Evolutionary conservation across 2,329 filamentous ascomycete species (phyloP).

Genomic region (Claviceps sorghi): DNA sequence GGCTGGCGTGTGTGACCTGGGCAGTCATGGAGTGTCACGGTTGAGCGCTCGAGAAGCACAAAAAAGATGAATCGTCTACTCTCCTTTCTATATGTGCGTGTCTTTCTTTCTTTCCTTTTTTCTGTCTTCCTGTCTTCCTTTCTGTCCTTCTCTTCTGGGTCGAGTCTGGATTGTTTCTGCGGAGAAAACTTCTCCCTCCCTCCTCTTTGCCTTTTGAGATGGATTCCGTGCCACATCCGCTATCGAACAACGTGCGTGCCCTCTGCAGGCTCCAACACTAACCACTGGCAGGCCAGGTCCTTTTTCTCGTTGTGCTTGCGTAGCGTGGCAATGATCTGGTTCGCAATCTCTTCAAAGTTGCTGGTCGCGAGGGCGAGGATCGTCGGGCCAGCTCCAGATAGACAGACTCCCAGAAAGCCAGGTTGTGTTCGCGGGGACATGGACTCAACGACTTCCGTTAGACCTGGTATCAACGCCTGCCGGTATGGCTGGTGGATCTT

Average conservation of each 20-base stretch:
- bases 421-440: conserved; percentile 79
- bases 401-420: conserved; percentile 81
- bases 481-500: conserved; percentile 96
- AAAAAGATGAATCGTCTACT: too few species aligned
- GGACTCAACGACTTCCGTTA: conserved; percentile 78
- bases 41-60: too few species aligned
- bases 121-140: too few species aligned
- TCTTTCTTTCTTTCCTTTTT: too few species aligned
- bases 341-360: conserved; percentile 77
- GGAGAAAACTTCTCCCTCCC: too few species aligned
- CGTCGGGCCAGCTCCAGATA: conserved; percentile 88
- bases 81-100: too few species aligned
- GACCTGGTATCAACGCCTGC: conserved; percentile 75
- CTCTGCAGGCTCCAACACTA: conserved; percentile 74
- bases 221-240: background rate
- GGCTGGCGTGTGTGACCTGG: too few species aligned
- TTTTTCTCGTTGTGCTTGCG: conserved; percentile 40
- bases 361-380: conserved; percentile 84
- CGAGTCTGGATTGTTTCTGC: too few species aligned
- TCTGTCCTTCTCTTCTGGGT: too few species aligned
- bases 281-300: conserved; percentile 70
- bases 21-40: too few species aligned
- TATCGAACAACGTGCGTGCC: conserved; percentile 39
- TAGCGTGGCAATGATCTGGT: conserved; percentile 63
- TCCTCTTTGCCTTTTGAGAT: background rate